Evolutionary conservation across 208 protist genomes (phyloP).

Genomic region (Entamoeba invadens): DNA sequence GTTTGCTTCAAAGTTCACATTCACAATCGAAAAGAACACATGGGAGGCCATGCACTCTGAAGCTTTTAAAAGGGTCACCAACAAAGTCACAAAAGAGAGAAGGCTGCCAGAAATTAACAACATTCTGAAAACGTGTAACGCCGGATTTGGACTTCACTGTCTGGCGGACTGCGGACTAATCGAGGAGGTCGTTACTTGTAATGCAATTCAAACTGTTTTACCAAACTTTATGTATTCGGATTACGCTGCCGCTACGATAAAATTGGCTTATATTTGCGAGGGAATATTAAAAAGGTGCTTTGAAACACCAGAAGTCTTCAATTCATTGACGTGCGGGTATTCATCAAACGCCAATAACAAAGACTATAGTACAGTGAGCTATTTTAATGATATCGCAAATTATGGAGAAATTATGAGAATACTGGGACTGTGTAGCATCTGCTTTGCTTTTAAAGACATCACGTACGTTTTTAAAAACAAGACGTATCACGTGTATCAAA

Average conservation of each 20-base stretch:
- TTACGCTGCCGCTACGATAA: too few relatives aligned
- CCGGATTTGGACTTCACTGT: not conserved
- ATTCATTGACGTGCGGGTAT: too few relatives aligned
- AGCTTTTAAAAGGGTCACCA: not conserved
- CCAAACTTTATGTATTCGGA: too few relatives aligned
- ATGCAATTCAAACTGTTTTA: not conserved
- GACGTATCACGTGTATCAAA: not conserved
- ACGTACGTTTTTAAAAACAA: not conserved
- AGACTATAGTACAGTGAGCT: too few relatives aligned
- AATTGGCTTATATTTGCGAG: not conserved
- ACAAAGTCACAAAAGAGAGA: not conserved
- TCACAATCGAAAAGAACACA: not conserved
- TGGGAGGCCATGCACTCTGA: not conserved
- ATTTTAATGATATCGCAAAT: not conserved
- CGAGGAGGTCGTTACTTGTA: not conserved
- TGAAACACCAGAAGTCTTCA: not conserved
- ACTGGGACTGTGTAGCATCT: not conserved
- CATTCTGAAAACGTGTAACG: not conserved
- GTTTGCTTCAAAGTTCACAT: constrained; percentile 31
- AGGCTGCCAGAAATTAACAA: not conserved
- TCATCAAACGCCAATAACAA: too few relatives aligned
- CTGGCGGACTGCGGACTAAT: not conserved
- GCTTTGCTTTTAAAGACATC: not conserved
- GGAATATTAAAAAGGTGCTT: too few relatives aligned
- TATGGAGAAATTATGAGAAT: not conserved